Evolutionary conservation across 78 protist genomes (phyloP).

Genomic region (Capsaspora owczarzaki): DNA sequence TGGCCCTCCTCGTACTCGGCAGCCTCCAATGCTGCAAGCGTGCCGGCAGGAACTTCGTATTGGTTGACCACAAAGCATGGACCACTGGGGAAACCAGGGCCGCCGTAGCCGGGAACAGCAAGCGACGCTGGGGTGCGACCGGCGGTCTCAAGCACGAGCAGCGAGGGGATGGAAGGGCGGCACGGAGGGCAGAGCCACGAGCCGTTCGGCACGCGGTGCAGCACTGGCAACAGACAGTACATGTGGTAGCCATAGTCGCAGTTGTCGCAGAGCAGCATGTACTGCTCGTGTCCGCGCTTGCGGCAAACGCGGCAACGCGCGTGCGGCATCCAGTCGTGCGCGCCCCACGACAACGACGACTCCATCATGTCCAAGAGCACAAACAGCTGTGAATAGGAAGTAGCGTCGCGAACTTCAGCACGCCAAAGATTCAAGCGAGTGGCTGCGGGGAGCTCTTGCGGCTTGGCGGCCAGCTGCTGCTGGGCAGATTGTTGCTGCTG

Average conservation of each 20-base stretch:
- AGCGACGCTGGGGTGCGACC: too few species aligned
- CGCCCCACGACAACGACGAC: background rate
- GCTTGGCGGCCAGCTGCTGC: background rate
- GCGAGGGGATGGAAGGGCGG: too few species aligned
- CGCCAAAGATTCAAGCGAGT: background rate
- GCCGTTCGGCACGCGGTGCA: background rate
- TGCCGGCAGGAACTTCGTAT: too few species aligned
- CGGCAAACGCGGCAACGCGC: background rate
- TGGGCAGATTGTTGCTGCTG: background rate
- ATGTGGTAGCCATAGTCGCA: conserved; percentile 17
- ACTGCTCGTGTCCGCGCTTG: background rate
- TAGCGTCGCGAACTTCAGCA: background rate
- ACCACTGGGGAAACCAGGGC: too few species aligned
- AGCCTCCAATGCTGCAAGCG: too few species aligned
- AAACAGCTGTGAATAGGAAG: background rate
- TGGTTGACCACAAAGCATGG: too few species aligned
- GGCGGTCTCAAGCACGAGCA: too few species aligned
- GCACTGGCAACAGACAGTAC: background rate
- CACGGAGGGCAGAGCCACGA: conserved; percentile 12
- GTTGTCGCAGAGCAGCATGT: conserved; percentile 17
- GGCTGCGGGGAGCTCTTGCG: background rate
- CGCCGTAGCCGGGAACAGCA: too few species aligned
- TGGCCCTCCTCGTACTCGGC: too few species aligned
- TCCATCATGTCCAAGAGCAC: background rate
- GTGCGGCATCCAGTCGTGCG: background rate